Percentiles rank a stretch among this genome's conserved stretches.
These are phyloP conservation scores for Aspergillus taichungensis DNA, from an alignment of 495 filamentous ascomycete genomes.

Conservation along the genomic window DNA sequence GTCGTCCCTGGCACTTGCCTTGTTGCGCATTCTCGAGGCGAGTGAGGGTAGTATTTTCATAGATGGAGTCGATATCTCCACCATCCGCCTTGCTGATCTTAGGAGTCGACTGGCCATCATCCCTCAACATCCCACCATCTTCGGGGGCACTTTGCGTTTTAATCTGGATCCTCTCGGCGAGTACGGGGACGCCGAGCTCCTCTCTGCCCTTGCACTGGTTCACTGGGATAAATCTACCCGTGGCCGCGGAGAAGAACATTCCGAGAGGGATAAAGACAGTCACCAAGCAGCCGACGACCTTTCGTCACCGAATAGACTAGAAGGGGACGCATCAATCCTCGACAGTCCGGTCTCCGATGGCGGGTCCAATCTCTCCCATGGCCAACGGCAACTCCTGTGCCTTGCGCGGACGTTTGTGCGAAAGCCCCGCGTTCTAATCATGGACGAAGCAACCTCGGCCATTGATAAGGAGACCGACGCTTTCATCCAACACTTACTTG, in stretches of 20 bases:
- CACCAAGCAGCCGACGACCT: conserved; percentile 13
- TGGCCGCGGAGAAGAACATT: conserved; percentile 26
- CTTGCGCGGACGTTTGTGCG: conserved; percentile 79
- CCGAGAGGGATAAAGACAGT: conserved; percentile 12
- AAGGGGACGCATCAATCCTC: conserved; percentile 15
- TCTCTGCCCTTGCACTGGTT: conserved; percentile 66
- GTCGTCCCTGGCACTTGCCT: conserved; percentile 31
- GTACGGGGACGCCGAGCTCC: conserved; percentile 61
- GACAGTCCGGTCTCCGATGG: conserved; percentile 60
- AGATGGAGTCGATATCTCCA: conserved; percentile 69
- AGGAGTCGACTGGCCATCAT: conserved; percentile 74
- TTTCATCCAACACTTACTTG: conserved; percentile 73
- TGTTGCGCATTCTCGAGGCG: conserved; percentile 67
- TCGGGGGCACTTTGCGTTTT: conserved; percentile 78
- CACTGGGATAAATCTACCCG: conserved; percentile 50
- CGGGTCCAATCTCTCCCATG: conserved; percentile 76
- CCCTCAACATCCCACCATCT: conserved; percentile 78
- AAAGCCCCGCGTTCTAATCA: conserved; percentile 72
- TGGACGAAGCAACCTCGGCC: conserved; percentile 84
- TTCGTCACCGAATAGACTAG: conserved; percentile 13
- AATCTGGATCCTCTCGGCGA: conserved; percentile 79
- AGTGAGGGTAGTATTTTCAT: conserved; percentile 60
- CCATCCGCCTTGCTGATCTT: conserved; percentile 65
- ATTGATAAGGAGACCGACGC: conserved; percentile 83
- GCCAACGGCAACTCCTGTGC: conserved; percentile 81